Evolutionary conservation across 2,329 filamentous ascomycete species (phyloP).

Genomic region (Alternaria brassicae): DNA sequence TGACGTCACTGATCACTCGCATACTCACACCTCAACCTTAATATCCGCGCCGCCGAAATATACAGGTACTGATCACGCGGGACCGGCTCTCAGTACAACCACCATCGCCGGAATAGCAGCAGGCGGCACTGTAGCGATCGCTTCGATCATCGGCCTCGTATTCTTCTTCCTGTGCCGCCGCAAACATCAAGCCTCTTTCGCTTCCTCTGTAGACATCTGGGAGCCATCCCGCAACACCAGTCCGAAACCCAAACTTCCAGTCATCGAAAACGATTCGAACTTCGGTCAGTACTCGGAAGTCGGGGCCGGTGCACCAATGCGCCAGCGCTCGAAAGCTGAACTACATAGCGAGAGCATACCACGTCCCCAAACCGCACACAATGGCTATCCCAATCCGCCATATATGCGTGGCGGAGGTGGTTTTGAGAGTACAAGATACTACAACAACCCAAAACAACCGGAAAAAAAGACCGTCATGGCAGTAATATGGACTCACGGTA

Average conservation of each 20-base stretch:
- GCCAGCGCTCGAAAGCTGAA: background rate
- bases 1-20: background rate
- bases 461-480: background rate
- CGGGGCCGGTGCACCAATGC: background rate
- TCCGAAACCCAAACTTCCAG: background rate
- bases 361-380: background rate
- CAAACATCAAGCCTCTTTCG: background rate
- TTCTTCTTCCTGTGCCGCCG: conserved; percentile 22
- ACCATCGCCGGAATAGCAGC: conserved; percentile 28
- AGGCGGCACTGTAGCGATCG: conserved; percentile 17
- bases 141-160: conserved; percentile 12
- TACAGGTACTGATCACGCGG: background rate
- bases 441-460: background rate
- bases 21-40: background rate
- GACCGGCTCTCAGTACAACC: conserved; percentile 5
- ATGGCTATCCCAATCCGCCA: background rate
- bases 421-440: background rate
- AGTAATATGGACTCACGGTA: background rate
- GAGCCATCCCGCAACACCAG: background rate
- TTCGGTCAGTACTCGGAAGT: background rate
- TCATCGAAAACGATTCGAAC: background rate
- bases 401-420: background rate
- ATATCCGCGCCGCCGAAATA: too few species aligned
- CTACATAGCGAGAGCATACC: background rate
- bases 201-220: background rate